phyloP scores from a whole-genome alignment of 495 filamentous ascomycete genomes.

The Aspergillus carlsbadensis region DNA sequence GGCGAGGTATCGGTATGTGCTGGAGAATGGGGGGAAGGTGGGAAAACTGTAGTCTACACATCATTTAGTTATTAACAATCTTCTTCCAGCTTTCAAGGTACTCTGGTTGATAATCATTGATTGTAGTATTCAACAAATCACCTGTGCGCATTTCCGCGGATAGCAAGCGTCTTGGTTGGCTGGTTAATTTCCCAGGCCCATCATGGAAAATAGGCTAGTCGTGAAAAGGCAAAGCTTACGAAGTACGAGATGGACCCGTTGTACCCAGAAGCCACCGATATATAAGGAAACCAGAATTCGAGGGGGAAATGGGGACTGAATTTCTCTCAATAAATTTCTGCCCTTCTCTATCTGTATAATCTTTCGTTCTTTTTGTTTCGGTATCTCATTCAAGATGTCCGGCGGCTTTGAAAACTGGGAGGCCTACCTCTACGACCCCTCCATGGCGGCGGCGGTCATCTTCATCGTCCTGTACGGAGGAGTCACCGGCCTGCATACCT shows the following conservation, averaged over 20 bases:
- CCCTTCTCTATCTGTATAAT: neutral
- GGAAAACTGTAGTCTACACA: constrained; percentile 27
- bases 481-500: constrained; percentile 38
- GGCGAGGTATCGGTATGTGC: constrained; percentile 72
- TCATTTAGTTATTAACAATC: too few species aligned
- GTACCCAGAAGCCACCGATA: neutral
- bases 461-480: constrained; percentile 48
- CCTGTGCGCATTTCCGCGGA: too few species aligned
- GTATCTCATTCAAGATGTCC: neutral
- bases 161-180: neutral
- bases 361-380: neutral
- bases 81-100: neutral
- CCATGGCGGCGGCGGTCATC: constrained; percentile 44
- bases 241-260: neutral
- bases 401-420: constrained; percentile 14
- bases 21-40: constrained; percentile 58
- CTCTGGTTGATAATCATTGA: neutral
- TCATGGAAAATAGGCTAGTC: neutral
- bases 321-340: neutral
- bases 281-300: neutral
- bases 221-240: neutral
- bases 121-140: too few species aligned
- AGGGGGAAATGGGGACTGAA: too few species aligned
- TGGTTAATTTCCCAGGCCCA: neutral
- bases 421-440: constrained; percentile 51